Evolutionary conservation across 1,284 basidiomycete genomes (phyloP).

Genomic region (Blastosporella zonata): DNA sequence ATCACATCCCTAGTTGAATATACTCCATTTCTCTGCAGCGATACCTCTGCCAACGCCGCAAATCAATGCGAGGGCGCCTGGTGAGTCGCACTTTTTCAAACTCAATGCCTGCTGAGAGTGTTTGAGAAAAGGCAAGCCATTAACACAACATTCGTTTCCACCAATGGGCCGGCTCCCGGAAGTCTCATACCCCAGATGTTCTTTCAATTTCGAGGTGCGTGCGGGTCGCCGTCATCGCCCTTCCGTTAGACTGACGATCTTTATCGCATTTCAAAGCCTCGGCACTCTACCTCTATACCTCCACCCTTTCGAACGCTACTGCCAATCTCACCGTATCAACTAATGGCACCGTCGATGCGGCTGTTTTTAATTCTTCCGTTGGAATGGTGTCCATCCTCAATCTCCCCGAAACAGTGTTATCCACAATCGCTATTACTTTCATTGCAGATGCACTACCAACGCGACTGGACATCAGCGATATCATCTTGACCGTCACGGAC

Average conservation of each 20-base stretch:
- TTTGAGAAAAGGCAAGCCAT: constrained; percentile 25
- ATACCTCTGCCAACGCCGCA: constrained; percentile 21
- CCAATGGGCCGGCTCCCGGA: constrained; percentile 29
- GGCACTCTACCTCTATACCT: constrained; percentile 41
- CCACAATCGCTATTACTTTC: constrained; percentile 42
- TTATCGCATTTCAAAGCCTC: constrained; percentile 33
- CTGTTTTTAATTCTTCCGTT: constrained; percentile 33
- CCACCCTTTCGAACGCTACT: constrained; percentile 44
- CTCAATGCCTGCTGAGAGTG: constrained; percentile 14
- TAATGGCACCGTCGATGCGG: constrained; percentile 29
- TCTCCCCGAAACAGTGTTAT: constrained; percentile 37
- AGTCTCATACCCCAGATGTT: constrained; percentile 53
- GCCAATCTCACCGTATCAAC: constrained; percentile 48
- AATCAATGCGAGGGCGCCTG: constrained; percentile 43
- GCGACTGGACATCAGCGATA: constrained; percentile 39
- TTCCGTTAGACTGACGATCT: background rate
- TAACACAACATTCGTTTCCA: constrained; percentile 31
- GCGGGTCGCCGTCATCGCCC: background rate
- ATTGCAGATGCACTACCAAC: constrained; percentile 27
- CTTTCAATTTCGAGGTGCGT: constrained; percentile 47
- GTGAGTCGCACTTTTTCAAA: constrained; percentile 27
- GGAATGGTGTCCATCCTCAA: constrained; percentile 35
- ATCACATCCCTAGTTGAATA: constrained; percentile 45
- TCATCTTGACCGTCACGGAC: constrained; percentile 38
- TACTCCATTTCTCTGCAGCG: constrained; percentile 46